phyloP scores from a whole-genome alignment of 768 basidiomycete species.

The Hypsizygus marmoreus region DNA sequence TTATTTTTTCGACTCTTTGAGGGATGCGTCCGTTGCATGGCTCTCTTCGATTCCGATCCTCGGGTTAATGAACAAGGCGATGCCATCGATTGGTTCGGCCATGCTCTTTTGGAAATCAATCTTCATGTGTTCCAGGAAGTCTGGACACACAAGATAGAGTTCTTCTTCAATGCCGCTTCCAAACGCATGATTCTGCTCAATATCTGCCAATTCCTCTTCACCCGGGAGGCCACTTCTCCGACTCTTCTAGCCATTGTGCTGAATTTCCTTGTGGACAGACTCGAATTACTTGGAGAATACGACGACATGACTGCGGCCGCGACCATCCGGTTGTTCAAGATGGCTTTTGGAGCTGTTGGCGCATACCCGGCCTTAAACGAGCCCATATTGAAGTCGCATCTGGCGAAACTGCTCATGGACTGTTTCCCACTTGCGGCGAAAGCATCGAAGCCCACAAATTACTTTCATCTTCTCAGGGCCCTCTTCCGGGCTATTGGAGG shows the following conservation, averaged over 20 bases:
- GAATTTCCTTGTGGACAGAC: conserved; percentile 78
- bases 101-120: conserved; percentile 79
- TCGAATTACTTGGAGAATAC: conserved; percentile 83
- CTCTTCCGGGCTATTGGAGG: conserved; percentile 94
- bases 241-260: conserved; percentile 89
- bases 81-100: conserved; percentile 82
- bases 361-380: conserved; percentile 77
- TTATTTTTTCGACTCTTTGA: conserved; percentile 87
- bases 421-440: conserved; percentile 94
- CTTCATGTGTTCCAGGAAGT: conserved; percentile 94
- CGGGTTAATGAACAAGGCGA: conserved; percentile 67
- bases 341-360: conserved; percentile 89
- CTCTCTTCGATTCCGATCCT: conserved; percentile 73
- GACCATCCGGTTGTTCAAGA: conserved; percentile 91
- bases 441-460: conserved; percentile 86
- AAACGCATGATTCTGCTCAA: conserved; percentile 80
- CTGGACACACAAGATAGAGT: conserved; percentile 90
- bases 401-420: conserved; percentile 92
- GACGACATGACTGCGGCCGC: conserved; percentile 81
- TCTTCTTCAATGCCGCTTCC: conserved; percentile 81
- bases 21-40: conserved; percentile 81
- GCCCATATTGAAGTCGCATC: conserved; percentile 88
- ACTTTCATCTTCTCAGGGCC: conserved; percentile 88
- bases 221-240: conserved; percentile 73
- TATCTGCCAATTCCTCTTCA: conserved; percentile 82